Conservation (phyloP, 139 green algal genomes). For the Coelastrella sp. region DNA sequence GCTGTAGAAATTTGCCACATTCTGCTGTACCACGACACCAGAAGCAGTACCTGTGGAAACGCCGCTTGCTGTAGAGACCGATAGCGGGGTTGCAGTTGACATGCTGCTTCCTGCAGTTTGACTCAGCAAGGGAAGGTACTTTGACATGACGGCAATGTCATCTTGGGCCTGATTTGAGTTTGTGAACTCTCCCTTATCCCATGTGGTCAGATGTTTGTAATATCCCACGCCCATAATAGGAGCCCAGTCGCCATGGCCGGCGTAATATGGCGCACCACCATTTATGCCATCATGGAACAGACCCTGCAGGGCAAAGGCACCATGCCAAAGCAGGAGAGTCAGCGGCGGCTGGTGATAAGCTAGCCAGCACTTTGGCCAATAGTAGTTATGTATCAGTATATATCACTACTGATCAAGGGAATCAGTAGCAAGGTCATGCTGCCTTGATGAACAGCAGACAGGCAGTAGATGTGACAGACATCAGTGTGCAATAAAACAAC, state of each 20-base stretch:
- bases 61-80: neutral
- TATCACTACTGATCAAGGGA: too few species aligned
- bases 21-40: neutral
- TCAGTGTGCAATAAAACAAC: too few species aligned
- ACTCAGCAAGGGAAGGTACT: neutral
- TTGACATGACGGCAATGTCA: conserved; percentile 32
- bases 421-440: too few species aligned
- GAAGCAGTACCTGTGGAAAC: neutral
- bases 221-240: conserved; percentile 33
- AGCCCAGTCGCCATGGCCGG: conserved; percentile 29
- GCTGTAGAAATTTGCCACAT: neutral
- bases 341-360: neutral
- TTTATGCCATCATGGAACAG: conserved; percentile 21
- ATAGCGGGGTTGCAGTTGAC: conserved; percentile 1
- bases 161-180: conserved; percentile 29
- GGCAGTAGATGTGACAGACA: too few species aligned
- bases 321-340: neutral
- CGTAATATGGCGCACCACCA: neutral
- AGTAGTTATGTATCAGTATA: neutral
- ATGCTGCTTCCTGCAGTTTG: neutral
- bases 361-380: neutral
- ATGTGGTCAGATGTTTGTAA: conserved; percentile 6
- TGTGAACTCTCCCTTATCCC: conserved; percentile 22
- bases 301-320: neutral
- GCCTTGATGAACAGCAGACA: too few species aligned